phyloP scores from a whole-genome alignment of 768 basidiomycete genomes.

The Leucocoprinus sp. region DNA sequence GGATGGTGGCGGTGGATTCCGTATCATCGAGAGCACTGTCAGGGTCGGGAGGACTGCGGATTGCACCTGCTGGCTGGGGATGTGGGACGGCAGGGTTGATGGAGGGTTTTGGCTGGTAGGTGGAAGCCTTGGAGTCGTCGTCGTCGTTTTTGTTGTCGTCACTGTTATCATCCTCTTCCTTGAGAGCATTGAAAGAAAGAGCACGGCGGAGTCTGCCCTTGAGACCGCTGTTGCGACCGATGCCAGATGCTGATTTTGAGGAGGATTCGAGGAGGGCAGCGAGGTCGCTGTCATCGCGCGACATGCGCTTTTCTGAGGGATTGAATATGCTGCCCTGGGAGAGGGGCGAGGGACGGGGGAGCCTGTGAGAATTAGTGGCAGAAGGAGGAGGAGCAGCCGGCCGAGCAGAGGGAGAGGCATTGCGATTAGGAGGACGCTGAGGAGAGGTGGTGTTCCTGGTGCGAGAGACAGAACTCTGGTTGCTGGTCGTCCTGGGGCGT shows the following conservation, averaged over 20 bases:
- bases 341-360: conserved; percentile 55
- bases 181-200: conserved; percentile 54
- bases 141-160: conserved; percentile 19
- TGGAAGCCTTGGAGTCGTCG: conserved; percentile 34
- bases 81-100: conserved; percentile 21
- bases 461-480: conserved; percentile 45
- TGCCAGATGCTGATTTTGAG: conserved; percentile 27
- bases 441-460: conserved; percentile 27
- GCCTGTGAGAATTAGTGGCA: conserved; percentile 27
- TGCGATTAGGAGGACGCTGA: conserved; percentile 34
- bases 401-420: conserved; percentile 39
- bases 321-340: conserved; percentile 53
- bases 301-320: conserved; percentile 67
- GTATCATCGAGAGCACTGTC: conserved; percentile 32
- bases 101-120: conserved; percentile 23
- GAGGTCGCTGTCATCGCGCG: conserved; percentile 67
- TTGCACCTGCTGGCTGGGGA: conserved; percentile 16
- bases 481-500: conserved; percentile 65
- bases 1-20: conserved; percentile 35
- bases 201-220: conserved; percentile 73
- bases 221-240: conserved; percentile 53
- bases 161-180: conserved; percentile 36
- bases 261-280: conserved; percentile 42
- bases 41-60: conserved; percentile 20
- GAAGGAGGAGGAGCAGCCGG: too few species aligned